These are phyloP conservation scores for Ogataea minuta DNA, from an alignment of 805 yeast species.

Conservation along the genomic window DNA sequence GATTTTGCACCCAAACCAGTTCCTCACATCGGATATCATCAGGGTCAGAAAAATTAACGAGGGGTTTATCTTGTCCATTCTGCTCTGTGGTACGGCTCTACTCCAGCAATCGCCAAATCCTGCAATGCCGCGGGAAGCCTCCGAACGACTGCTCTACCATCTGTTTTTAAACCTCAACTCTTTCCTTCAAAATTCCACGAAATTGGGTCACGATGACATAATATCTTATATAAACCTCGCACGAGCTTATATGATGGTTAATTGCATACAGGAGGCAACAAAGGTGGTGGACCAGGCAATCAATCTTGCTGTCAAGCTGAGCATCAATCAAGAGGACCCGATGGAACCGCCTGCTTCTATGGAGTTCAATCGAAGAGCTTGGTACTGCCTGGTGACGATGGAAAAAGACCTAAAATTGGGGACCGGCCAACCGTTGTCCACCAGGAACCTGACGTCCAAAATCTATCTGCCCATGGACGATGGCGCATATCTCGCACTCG, in stretches of 20 bases:
- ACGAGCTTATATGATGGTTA: constrained; percentile 13
- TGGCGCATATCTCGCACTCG: constrained; percentile 1
- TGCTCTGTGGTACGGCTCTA: constrained; percentile 11
- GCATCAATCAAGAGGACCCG: constrained; percentile 15
- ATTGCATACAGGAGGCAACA: constrained; percentile 10
- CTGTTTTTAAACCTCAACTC: constrained; percentile 8
- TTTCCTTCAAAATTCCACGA: constrained; percentile 15
- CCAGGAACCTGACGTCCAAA: constrained; percentile 3
- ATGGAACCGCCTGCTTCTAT: constrained; percentile 2
- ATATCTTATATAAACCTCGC: constrained; percentile 20
- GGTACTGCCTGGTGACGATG: constrained; percentile 15
- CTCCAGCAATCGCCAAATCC: constrained; percentile 5
- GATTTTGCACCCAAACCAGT: constrained; percentile 9
- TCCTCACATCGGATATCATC: constrained; percentile 4
- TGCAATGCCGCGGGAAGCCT: constrained; percentile 2
- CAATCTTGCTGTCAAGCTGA: constrained; percentile 16
- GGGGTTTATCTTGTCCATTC: constrained; percentile 12
- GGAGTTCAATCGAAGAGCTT: constrained; percentile 16
- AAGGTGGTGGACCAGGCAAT: constrained; percentile 14
- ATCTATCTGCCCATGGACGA: constrained; percentile 9
- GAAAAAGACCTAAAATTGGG: constrained; percentile 12
- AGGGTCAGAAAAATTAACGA: constrained; percentile 9
- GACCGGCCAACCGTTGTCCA: not conserved
- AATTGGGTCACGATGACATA: constrained; percentile 17
- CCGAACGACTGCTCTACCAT: constrained; percentile 3